Conservation (phyloP, 805 yeast genomes). For the Debaryomyces tyrocola region DNA sequence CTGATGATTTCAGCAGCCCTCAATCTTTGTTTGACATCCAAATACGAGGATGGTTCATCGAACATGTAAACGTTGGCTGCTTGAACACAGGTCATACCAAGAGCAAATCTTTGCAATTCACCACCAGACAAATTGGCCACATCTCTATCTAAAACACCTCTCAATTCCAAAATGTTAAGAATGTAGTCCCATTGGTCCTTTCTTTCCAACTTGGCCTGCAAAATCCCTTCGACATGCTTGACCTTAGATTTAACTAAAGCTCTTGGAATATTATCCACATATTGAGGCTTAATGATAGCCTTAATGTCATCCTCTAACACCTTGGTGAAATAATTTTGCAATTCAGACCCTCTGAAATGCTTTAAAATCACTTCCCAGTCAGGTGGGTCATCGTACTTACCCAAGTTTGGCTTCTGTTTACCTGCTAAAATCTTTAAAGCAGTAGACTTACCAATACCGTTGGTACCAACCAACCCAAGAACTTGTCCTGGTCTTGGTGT, state of each 20-base stretch:
- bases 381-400: conserved; percentile 93
- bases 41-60: conserved; percentile 97
- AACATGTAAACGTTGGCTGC: conserved; percentile 96
- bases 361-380: conserved; percentile 93
- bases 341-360: conserved; percentile 94
- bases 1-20: conserved; percentile 96
- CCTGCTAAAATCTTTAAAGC: conserved; percentile 97
- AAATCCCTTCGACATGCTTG: conserved; percentile 80
- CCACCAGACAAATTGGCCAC: conserved; percentile 93
- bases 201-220: conserved; percentile 77
- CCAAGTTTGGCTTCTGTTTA: conserved; percentile 95
- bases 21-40: conserved; percentile 98
- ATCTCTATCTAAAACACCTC: conserved; percentile 79
- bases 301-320: conserved; percentile 90
- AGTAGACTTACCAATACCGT: conserved; percentile 98
- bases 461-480: conserved; percentile 94
- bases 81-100: conserved; percentile 96
- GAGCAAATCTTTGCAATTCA: conserved; percentile 96
- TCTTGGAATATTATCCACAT: conserved; percentile 95
- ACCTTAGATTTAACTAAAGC: conserved; percentile 87
- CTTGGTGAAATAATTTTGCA: conserved; percentile 94
- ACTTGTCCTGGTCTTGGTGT: conserved; percentile 99
- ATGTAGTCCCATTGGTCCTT: conserved; percentile 63
- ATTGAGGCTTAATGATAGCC: conserved; percentile 98
- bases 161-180: conserved; percentile 70